Conservation (phyloP, 1,284 basidiomycete species). For the Microbotryum silenes-acaulis region DNA sequence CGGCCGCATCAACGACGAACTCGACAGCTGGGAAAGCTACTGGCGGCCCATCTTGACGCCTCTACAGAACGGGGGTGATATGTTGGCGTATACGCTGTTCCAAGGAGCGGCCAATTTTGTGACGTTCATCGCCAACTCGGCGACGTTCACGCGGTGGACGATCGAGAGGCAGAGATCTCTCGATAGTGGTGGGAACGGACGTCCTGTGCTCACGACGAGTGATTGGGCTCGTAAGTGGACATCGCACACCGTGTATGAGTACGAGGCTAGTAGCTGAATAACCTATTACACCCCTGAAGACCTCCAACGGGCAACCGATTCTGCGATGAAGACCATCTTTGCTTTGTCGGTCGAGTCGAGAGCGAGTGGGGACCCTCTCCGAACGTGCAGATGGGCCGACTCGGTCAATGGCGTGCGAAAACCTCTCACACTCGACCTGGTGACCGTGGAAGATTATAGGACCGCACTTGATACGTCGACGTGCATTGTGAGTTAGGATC, state of each 20-base stretch:
- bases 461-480: conserved; percentile 29
- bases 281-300: neutral
- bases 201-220: conserved; percentile 21
- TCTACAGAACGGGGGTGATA: conserved; percentile 18
- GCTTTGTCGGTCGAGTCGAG: conserved; percentile 14
- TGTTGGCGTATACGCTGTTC: conserved; percentile 24
- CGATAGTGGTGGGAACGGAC: conserved; percentile 19
- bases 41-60: conserved; percentile 22
- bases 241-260: neutral
- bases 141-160: conserved; percentile 20
- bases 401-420: conserved; percentile 6
- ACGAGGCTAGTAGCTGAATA: neutral
- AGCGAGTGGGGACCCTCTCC: neutral
- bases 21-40: conserved; percentile 21
- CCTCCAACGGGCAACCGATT: conserved; percentile 17
- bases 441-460: conserved; percentile 26
- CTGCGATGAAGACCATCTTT: conserved; percentile 20
- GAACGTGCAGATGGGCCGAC: conserved; percentile 8
- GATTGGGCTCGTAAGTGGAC: neutral
- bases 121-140: conserved; percentile 19
- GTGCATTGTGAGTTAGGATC: conserved; percentile 13
- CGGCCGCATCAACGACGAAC: conserved; percentile 16
- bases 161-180: conserved; percentile 18
- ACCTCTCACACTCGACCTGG: conserved; percentile 13
- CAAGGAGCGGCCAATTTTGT: conserved; percentile 19